A percentile compares a stretch with the other conserved stretches of the same genome.
Conservation (phyloP, 108 stramenopile species). For the Thalassiosira profunda region DNA sequence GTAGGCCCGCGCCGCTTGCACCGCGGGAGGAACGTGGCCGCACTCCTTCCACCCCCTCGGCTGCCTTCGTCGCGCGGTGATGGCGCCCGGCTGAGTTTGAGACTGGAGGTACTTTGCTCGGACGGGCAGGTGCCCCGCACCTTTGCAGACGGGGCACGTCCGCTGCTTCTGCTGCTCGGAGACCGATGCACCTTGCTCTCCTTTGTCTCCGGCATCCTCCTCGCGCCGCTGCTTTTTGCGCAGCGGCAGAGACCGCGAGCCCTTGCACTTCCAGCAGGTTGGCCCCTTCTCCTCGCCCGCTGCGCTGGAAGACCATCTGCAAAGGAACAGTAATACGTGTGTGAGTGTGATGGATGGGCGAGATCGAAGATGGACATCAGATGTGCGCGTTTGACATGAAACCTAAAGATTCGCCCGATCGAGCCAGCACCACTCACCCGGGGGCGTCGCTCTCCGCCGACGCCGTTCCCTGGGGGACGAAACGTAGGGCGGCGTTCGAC, state of each 20-base stretch:
- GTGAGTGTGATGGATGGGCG: too few relatives aligned
- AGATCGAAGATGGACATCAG: too few relatives aligned
- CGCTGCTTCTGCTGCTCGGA: background rate
- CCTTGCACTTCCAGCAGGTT: slow-evolving; percentile 71
- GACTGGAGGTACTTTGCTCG: slow-evolving; percentile 30
- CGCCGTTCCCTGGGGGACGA: too few relatives aligned
- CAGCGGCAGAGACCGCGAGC: slow-evolving; percentile 10
- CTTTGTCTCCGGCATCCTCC: background rate
- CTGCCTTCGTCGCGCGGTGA: slow-evolving; percentile 23
- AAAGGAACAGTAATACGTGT: too few relatives aligned
- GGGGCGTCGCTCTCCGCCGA: too few relatives aligned
- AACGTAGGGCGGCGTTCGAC: too few relatives aligned
- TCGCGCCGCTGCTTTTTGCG: slow-evolving; percentile 8
- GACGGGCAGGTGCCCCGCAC: slow-evolving; percentile 37
- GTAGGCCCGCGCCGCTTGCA: slow-evolving; percentile 4
- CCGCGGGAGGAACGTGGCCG: slow-evolving; percentile 35
- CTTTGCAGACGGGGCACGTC: slow-evolving; percentile 52
- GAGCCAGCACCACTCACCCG: too few relatives aligned
- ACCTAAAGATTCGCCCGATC: too few relatives aligned
- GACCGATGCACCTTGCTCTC: slow-evolving; percentile 5
- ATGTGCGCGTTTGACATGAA: too few relatives aligned
- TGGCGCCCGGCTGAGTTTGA: slow-evolving; percentile 6
- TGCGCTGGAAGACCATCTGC: too few relatives aligned
- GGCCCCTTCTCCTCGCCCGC: slow-evolving; percentile 31
- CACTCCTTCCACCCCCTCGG: slow-evolving; percentile 28